Evolutionary conservation across 345 rosid genomes (phyloP).

Genomic region (Gossypium herbaceum): DNA sequence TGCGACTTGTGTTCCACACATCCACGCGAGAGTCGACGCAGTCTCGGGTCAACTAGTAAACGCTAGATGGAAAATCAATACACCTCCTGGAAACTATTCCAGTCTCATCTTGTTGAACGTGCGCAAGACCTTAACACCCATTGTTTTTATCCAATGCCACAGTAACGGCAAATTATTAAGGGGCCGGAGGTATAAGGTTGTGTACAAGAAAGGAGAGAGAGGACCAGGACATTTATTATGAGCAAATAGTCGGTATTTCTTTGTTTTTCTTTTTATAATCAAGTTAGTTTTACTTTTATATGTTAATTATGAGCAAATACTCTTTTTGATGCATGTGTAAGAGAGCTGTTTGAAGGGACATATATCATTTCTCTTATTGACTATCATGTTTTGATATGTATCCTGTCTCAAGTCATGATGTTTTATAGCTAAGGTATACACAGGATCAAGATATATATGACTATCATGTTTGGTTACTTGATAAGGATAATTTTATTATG

Average conservation of each 20-base stretch:
- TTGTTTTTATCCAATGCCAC: background rate
- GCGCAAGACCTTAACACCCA: slow-evolving; percentile 9
- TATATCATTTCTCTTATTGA: slow-evolving; percentile 2
- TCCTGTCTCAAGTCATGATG: background rate
- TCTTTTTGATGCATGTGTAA: background rate
- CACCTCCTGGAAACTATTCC: slow-evolving; percentile 12
- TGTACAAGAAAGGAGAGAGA: background rate
- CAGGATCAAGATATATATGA: background rate
- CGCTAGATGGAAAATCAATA: slow-evolving; percentile 14
- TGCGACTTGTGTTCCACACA: slow-evolving; percentile 3
- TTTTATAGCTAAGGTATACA: background rate
- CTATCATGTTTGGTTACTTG: background rate
- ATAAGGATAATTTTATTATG: background rate
- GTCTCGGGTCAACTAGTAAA: slow-evolving; percentile 27
- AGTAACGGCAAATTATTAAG: background rate
- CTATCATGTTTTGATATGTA: background rate
- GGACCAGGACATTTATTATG: no score
- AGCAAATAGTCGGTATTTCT: no score
- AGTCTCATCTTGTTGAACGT: slow-evolving; percentile 13
- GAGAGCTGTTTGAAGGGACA: background rate
- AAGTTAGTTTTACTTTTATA: no score
- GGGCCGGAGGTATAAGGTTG: no score
- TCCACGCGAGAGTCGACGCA: slow-evolving; percentile 1
- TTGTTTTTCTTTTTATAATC: no score
- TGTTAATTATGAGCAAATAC: no score